phyloP scores from a whole-genome alignment of 768 basidiomycete genomes.

The Kwoniella europaea region DNA sequence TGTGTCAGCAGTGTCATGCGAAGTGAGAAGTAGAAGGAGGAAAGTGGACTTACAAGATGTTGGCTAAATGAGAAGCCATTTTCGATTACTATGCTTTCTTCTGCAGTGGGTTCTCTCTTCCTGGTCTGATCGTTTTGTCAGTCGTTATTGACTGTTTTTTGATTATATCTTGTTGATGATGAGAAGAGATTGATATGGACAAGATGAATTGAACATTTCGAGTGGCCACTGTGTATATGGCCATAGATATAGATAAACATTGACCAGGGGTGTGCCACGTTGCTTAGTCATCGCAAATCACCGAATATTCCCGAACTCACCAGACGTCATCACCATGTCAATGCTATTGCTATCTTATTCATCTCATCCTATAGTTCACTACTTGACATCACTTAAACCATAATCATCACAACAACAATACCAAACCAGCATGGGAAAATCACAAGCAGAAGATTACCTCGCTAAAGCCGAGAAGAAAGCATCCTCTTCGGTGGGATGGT shows the following conservation, averaged over 20 bases:
- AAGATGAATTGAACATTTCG: conserved; percentile 2
- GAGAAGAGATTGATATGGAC: neutral
- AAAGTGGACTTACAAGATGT: conserved; percentile 71
- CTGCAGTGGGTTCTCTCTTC: neutral
- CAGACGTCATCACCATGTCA: conserved; percentile 25
- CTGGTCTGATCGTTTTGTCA: too few species aligned
- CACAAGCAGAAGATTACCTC: conserved; percentile 73
- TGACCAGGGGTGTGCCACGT: conserved; percentile 18
- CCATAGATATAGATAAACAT: neutral
- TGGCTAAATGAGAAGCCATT: conserved; percentile 68
- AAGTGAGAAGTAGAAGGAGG: neutral
- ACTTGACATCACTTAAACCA: neutral
- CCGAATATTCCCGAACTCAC: conserved; percentile 33
- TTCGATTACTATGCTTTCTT: neutral
- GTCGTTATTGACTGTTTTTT: neutral
- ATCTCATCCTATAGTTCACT: neutral
- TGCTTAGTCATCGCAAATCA: conserved; percentile 26
- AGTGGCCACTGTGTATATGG: neutral
- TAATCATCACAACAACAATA: neutral
- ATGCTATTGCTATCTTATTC: neutral
- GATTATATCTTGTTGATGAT: neutral
- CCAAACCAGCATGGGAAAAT: conserved; percentile 62
- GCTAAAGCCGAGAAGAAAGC: conserved; percentile 94
- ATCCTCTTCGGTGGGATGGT: conserved; percentile 76
- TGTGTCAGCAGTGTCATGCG: neutral